Percentiles rank a stretch among this genome's conserved stretches.
Evolutionary conservation across 257 asterid species (phyloP).

Genomic region (Solanum gracilifrons): DNA sequence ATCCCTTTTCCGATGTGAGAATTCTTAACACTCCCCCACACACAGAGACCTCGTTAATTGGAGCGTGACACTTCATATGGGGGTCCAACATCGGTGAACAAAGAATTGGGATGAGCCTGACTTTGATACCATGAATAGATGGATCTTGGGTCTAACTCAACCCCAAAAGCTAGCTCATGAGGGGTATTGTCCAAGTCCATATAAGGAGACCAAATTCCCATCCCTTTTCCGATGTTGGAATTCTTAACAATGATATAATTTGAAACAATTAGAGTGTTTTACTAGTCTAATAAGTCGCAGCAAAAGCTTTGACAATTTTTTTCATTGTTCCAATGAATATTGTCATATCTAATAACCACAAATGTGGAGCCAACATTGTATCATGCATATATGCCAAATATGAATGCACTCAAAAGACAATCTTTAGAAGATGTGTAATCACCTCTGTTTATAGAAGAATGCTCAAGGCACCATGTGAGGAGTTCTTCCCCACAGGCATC

Average conservation of each 20-base stretch:
- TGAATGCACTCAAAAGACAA: neutral
- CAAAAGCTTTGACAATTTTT: neutral
- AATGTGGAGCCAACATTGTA: neutral
- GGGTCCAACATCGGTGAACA: too few species aligned
- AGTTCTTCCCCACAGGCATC: constrained; percentile 95
- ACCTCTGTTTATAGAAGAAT: constrained; percentile 80
- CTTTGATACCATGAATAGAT: too few species aligned
- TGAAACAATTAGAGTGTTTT: neutral
- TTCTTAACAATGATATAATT: neutral
- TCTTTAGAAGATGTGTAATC: neutral
- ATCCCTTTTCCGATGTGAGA: too few species aligned
- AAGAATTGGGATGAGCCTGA: too few species aligned
- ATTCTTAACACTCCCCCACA: too few species aligned
- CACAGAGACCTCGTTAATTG: too few species aligned
- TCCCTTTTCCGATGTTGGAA: neutral
- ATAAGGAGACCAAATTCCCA: neutral
- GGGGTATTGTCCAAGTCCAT: neutral
- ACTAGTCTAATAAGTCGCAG: neutral
- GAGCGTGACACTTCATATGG: too few species aligned
- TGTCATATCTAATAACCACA: neutral
- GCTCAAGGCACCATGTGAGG: constrained; percentile 91
- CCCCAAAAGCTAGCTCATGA: too few species aligned
- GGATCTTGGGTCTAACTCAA: too few species aligned
- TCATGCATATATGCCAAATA: neutral
- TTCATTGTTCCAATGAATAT: neutral